Conservation (phyloP, 768 basidiomycete genomes). For the Gloeostereum incarnatum region DNA sequence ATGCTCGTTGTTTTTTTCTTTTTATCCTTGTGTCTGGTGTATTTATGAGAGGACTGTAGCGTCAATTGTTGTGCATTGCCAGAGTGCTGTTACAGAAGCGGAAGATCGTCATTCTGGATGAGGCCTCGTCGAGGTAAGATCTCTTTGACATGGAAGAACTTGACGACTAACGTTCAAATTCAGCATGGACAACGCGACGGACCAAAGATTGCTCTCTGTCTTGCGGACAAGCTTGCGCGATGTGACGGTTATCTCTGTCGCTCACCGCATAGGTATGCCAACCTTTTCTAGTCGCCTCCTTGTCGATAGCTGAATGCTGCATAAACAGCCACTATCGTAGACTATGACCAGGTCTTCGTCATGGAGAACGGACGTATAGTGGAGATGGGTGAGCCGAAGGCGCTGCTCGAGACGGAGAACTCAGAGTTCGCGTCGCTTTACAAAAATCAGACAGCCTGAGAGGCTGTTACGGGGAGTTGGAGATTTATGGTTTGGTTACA, state of each 20-base stretch:
- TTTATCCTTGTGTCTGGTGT: neutral
- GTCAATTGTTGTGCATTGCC: constrained; percentile 8
- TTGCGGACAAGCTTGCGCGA: constrained; percentile 1
- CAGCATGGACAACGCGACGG: constrained; percentile 5
- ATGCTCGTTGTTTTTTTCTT: neutral
- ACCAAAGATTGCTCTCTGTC: constrained; percentile 1
- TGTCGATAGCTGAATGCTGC: neutral
- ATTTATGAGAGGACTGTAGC: neutral
- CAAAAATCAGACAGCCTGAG: too few species aligned
- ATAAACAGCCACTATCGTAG: constrained; percentile 6
- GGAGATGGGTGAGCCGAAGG: constrained; percentile 4
- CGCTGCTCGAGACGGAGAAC: constrained; percentile 1
- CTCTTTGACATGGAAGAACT: neutral
- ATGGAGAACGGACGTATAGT: constrained; percentile 7
- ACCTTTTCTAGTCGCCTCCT: neutral
- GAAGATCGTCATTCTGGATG: constrained; percentile 8
- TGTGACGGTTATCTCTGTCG: constrained; percentile 7
- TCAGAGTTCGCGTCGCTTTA: constrained; percentile 2
- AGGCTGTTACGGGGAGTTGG: too few species aligned
- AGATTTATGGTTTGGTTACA: too few species aligned
- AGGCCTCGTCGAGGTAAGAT: constrained; percentile 3
- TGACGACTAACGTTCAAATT: neutral
- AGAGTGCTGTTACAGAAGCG: constrained; percentile 4
- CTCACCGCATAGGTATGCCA: constrained; percentile 6
- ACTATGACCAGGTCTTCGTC: constrained; percentile 7